These are phyloP conservation scores for Cytospora mali DNA, from an alignment of 2,329 filamentous ascomycete species.

Conservation along the genomic window DNA sequence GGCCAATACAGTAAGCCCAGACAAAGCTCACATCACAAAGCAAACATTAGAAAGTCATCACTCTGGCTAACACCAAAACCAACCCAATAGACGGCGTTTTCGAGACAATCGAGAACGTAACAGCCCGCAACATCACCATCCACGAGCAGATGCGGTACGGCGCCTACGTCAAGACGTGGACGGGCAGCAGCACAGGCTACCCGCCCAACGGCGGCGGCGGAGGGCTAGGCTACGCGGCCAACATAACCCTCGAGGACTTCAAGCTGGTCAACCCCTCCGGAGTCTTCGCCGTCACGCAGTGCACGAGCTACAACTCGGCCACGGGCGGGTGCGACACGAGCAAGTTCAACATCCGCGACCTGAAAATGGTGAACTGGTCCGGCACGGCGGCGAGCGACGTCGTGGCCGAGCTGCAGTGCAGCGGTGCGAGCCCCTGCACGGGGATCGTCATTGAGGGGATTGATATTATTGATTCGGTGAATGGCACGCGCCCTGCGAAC, in stretches of 20 bases:
- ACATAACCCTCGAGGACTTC: constrained; percentile 33
- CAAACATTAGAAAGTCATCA: no score
- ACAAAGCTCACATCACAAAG: constrained; percentile 31
- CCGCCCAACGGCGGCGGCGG: constrained; percentile 28
- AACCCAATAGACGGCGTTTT: constrained; percentile 8
- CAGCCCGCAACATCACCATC: constrained; percentile 42
- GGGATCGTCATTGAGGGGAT: constrained; percentile 16
- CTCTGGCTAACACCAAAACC: not conserved
- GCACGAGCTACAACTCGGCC: constrained; percentile 30
- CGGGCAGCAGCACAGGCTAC: constrained; percentile 23
- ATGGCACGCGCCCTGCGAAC: constrained; percentile 20
- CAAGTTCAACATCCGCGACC: constrained; percentile 30
- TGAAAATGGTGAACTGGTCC: constrained; percentile 26
- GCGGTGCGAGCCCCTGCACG: constrained; percentile 27
- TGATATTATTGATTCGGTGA: constrained; percentile 21
- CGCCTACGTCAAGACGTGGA: constrained; percentile 30
- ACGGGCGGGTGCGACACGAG: constrained; percentile 31
- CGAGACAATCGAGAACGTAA: constrained; percentile 27
- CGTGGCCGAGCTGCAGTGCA: constrained; percentile 26
- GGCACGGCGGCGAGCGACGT: constrained; percentile 28
- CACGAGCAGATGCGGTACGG: constrained; percentile 35
- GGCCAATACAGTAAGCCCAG: constrained; percentile 42
- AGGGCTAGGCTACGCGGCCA: constrained; percentile 29
- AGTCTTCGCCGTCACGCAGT: constrained; percentile 30
- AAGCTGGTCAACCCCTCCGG: constrained; percentile 27